Conservation (phyloP, 2,329 filamentous ascomycete species). For the Parastagonospora avenae region DNA sequence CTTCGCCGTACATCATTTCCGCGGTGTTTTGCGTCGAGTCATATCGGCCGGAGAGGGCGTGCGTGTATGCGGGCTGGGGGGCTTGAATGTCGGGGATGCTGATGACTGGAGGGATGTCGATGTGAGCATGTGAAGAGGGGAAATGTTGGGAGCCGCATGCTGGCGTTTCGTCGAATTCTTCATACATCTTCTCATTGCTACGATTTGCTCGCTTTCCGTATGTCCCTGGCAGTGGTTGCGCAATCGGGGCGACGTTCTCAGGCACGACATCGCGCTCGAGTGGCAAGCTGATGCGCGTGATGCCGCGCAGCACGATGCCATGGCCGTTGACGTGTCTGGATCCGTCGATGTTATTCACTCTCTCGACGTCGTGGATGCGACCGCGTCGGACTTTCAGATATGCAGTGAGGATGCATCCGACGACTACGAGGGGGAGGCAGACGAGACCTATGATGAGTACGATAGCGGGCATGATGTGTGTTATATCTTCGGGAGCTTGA, state of each 20-base stretch:
- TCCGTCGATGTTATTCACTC: not conserved
- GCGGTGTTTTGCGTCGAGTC: not conserved
- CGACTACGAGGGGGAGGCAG: constrained; percentile 1
- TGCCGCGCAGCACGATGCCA: not conserved
- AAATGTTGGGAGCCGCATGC: not conserved
- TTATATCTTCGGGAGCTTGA: too few relatives aligned
- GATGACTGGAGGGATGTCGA: too few relatives aligned
- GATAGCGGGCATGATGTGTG: not conserved
- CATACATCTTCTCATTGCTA: too few relatives aligned
- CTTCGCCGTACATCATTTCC: not conserved
- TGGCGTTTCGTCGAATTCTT: not conserved
- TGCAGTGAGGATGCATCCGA: not conserved
- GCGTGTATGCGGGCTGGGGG: not conserved
- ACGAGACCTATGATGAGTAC: constrained; percentile 2
- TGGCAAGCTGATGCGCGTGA: not conserved
- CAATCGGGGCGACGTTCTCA: too few relatives aligned
- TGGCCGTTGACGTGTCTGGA: not conserved
- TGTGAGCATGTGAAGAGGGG: too few relatives aligned
- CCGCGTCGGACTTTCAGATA: not conserved
- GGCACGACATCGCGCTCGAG: too few relatives aligned
- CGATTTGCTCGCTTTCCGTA: too few relatives aligned
- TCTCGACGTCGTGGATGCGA: constrained; percentile 1
- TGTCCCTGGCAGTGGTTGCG: too few relatives aligned
- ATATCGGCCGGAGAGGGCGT: not conserved
- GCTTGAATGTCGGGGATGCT: not conserved